Evolutionary conservation across 805 yeast species (phyloP).

Genomic region (Komagataella populi): DNA sequence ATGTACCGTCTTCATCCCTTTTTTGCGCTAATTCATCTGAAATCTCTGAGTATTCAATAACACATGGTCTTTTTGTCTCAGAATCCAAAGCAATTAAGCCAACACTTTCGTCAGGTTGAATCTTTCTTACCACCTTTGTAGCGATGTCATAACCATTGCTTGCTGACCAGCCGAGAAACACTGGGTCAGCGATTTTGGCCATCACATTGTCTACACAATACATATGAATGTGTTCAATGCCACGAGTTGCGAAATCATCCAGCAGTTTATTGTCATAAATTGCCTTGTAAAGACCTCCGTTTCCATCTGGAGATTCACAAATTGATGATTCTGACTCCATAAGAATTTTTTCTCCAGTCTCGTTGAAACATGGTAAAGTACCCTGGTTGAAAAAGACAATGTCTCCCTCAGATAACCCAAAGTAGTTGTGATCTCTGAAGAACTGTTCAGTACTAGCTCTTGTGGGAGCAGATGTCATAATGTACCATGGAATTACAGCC

Average conservation of each 20-base stretch:
- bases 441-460: slow-evolving; percentile 59
- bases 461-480: slow-evolving; percentile 93
- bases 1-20: slow-evolving; percentile 43
- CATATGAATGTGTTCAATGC: slow-evolving; percentile 85
- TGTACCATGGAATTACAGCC: slow-evolving; percentile 58
- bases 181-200: slow-evolving; percentile 89
- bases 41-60: slow-evolving; percentile 91
- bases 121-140: slow-evolving; percentile 89
- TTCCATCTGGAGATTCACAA: slow-evolving; percentile 92
- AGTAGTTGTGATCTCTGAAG: slow-evolving; percentile 46
- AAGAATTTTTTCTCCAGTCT: slow-evolving; percentile 57
- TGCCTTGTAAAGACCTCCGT: slow-evolving; percentile 92
- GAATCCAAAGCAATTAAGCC: slow-evolving; percentile 76
- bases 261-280: slow-evolving; percentile 49
- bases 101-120: slow-evolving; percentile 76
- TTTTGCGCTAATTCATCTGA: slow-evolving; percentile 58
- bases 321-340: slow-evolving; percentile 39
- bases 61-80: slow-evolving; percentile 55
- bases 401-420: slow-evolving; percentile 53
- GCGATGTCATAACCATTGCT: slow-evolving; percentile 57
- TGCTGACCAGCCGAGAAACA: slow-evolving; percentile 75
- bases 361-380: slow-evolving; percentile 76
- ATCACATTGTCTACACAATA: slow-evolving; percentile 93
- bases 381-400: slow-evolving; percentile 88
- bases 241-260: slow-evolving; percentile 50